Evolutionary conservation across 305 asterid species (phyloP), one percentile per base, ranked within the genome.

Genomic region (Fraxinus sp.): DNA sequence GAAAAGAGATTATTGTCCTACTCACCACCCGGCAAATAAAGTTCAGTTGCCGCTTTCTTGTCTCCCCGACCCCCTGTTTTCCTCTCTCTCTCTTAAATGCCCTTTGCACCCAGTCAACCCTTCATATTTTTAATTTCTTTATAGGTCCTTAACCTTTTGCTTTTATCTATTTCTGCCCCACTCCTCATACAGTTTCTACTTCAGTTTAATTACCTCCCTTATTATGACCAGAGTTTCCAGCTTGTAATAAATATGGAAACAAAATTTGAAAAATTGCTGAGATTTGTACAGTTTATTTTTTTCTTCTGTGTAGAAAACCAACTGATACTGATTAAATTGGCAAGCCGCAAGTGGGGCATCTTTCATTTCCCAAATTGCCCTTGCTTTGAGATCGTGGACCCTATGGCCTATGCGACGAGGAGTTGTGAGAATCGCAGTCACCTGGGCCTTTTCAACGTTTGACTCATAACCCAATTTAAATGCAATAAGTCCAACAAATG

Each of bases 31-130:
- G 89, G 86, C 91, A 88, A 76, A 83, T 80, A 26, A 80, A 84
- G 86, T 86, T 76, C 80, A 76, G 81, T 59, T 86, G 88, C 86
- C 89, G 91, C 88, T 88, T 84, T 88, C 87, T 81, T 88, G 91
- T 88, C 88, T 79, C 90, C 91, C 75, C 75, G 13, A 77, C 83
- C 86, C 80, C 83, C 88, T 46, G 59, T 49, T 49, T 14, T 14
- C 57, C 55, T 3, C 6, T 46, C 57, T 46, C 59, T 14, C 59
- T 49, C 59, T 49, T 46, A 49, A 49, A 49, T 49, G 59, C 18
- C 18, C 20, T 14, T 49, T 52, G 20, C 41, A 70, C 75, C 41
- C 75, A 30, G 75, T 70, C 75, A 70, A 70, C 75, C 75, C 64
- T 37, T 72, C 81, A 80, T 76, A 2, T 9, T 1, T n/a, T 79